Evolutionary conservation across 1,284 basidiomycete genomes (phyloP).

Genomic region (Pseudozyma pruni): DNA sequence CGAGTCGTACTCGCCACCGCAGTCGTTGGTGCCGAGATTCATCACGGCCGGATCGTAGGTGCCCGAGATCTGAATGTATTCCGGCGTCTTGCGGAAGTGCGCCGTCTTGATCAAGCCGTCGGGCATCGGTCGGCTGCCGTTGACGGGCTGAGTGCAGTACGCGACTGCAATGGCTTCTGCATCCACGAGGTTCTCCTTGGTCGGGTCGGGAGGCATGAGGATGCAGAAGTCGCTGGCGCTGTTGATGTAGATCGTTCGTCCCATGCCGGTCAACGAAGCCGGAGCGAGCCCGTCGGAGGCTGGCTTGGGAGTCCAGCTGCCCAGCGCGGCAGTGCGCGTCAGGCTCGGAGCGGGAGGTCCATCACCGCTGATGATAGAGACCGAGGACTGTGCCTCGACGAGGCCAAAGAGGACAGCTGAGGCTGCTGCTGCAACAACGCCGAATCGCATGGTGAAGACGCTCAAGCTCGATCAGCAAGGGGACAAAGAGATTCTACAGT

Average conservation of each 20-base stretch:
- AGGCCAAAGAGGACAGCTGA: slow-evolving; percentile 16
- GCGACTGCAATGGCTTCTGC: slow-evolving; percentile 61
- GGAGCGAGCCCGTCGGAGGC: slow-evolving; percentile 23
- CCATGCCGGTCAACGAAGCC: slow-evolving; percentile 30
- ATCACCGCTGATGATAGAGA: slow-evolving; percentile 31
- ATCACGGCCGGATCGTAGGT: slow-evolving; percentile 58
- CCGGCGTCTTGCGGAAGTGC: slow-evolving; percentile 51
- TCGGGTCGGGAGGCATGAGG: slow-evolving; percentile 62
- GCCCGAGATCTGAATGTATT: slow-evolving; percentile 57
- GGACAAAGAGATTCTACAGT: not conserved
- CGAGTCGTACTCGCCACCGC: slow-evolving; percentile 53
- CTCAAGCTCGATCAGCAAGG: no score
- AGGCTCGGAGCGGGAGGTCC: slow-evolving; percentile 38
- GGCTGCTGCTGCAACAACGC: slow-evolving; percentile 11
- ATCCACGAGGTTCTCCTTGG: slow-evolving; percentile 58
- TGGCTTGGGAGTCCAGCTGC: slow-evolving; percentile 42
- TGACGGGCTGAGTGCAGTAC: slow-evolving; percentile 60
- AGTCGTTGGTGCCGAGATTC: slow-evolving; percentile 59
- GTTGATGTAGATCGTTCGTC: slow-evolving; percentile 50
- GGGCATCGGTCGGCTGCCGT: slow-evolving; percentile 58
- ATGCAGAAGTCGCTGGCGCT: slow-evolving; percentile 59
- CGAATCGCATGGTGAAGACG: slow-evolving; percentile 24
- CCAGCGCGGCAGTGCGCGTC: slow-evolving; percentile 29
- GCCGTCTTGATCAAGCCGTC: slow-evolving; percentile 62
- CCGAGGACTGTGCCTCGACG: slow-evolving; percentile 27